Conservation (phyloP, 2,329 filamentous ascomycete genomes). For the Colletotrichum graminicola region DNA sequence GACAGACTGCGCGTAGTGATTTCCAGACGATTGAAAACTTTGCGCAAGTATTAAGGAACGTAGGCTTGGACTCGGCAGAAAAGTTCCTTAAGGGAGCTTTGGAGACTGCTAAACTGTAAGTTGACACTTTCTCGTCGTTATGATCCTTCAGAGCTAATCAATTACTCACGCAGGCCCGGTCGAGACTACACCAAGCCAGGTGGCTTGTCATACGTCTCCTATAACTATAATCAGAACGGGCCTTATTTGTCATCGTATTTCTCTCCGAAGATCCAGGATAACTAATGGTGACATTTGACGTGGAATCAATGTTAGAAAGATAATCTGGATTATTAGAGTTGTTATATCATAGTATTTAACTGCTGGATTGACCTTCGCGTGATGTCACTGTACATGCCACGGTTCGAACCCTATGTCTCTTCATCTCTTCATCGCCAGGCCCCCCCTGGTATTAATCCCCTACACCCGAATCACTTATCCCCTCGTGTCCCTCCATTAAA, state of each 20-base stretch:
- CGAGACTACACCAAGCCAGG: conserved; percentile 28
- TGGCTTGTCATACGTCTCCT: conserved; percentile 23
- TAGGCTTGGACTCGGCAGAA: conserved; percentile 26
- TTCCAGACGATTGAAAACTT: conserved; percentile 32
- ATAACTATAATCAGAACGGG: conserved; percentile 24
- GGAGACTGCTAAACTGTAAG: conserved; percentile 24
- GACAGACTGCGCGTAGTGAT: conserved; percentile 32
- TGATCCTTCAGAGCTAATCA: not conserved
- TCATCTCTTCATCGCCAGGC: not conserved
- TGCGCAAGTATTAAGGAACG: conserved; percentile 11
- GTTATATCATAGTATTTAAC: too few relatives aligned
- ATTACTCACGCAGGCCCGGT: not conserved
- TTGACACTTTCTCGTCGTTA: not conserved
- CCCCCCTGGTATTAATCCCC: not conserved
- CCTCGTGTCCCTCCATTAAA: not conserved
- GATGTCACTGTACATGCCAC: not conserved
- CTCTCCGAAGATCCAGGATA: conserved; percentile 18
- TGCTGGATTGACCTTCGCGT: not conserved
- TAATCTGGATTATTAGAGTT: too few relatives aligned
- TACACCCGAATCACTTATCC: too few relatives aligned
- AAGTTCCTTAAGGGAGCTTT: conserved; percentile 12
- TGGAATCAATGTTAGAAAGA: too few relatives aligned
- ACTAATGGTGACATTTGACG: not conserved
- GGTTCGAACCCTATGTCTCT: not conserved
- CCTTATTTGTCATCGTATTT: conserved; percentile 37